phyloP scores from a whole-genome alignment of 805 yeast genomes.

The Priceomyces fermenticarens region DNA sequence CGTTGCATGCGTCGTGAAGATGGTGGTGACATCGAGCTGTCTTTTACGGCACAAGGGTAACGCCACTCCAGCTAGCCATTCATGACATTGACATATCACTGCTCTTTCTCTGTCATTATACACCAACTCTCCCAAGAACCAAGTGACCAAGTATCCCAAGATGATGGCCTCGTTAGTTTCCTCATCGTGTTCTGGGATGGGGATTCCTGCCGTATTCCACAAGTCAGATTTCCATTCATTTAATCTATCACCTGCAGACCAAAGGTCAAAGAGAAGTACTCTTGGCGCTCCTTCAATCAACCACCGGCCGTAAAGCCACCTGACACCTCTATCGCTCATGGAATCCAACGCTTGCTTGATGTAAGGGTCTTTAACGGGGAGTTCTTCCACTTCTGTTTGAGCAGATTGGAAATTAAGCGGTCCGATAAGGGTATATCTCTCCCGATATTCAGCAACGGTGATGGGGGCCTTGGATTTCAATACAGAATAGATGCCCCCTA shows the following conservation, averaged over 20 bases:
- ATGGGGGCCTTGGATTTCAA: constrained; percentile 95
- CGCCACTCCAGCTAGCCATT: constrained; percentile 97
- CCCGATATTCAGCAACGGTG: constrained; percentile 89
- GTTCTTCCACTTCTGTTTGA: constrained; percentile 77
- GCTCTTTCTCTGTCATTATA: constrained; percentile 81
- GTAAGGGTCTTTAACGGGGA: constrained; percentile 53
- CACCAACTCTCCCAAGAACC: constrained; percentile 96
- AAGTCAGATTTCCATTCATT: constrained; percentile 94
- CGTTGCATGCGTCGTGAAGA: constrained; percentile 97
- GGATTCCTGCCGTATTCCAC: constrained; percentile 90
- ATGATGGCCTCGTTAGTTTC: constrained; percentile 93
- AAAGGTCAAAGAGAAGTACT: constrained; percentile 82
- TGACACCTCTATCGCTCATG: constrained; percentile 80
- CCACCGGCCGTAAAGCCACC: constrained; percentile 91
- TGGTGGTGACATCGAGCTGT: constrained; percentile 88
- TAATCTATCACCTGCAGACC: constrained; percentile 63
- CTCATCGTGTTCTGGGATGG: constrained; percentile 82
- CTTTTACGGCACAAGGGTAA: constrained; percentile 89
- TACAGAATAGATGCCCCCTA: constrained; percentile 97
- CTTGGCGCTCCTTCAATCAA: constrained; percentile 96
- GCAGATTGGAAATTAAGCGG: constrained; percentile 75
- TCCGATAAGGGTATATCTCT: constrained; percentile 82
- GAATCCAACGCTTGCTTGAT: constrained; percentile 65
- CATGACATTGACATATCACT: constrained; percentile 91
- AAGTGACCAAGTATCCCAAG: constrained; percentile 89